These are phyloP conservation scores for Blastobotrys elegans DNA, from an alignment of 1,139 yeast genomes.

Conservation along the genomic window DNA sequence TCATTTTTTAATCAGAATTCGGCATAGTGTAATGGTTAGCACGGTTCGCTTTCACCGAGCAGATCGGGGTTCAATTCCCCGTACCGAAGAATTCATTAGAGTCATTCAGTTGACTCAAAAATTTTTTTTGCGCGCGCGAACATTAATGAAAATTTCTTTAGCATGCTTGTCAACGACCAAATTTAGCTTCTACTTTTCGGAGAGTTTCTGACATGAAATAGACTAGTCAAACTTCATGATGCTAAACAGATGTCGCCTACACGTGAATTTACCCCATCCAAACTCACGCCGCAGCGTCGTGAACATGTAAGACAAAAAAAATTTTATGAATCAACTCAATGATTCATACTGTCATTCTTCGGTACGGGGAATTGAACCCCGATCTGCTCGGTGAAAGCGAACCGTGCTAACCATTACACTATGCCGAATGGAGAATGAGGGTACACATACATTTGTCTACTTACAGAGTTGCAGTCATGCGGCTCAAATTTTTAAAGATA, in stretches of 20 bases:
- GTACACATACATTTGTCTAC: too few relatives aligned
- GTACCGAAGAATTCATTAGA: slow-evolving; percentile 13
- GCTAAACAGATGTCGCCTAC: too few relatives aligned
- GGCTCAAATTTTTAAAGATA: not conserved
- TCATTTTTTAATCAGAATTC: not conserved
- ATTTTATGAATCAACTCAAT: not conserved
- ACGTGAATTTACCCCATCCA: too few relatives aligned
- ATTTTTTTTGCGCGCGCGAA: too few relatives aligned
- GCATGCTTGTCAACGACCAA: too few relatives aligned
- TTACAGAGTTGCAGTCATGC: too few relatives aligned
- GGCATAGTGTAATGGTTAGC: slow-evolving; percentile 13
- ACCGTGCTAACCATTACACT: slow-evolving; percentile 82
- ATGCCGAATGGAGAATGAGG: slow-evolving; percentile 59
- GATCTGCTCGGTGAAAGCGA: slow-evolving; percentile 79
- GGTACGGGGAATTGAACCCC: slow-evolving; percentile 77
- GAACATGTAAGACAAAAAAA: not conserved
- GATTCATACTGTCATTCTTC: slow-evolving; percentile 18
- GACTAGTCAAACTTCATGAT: too few relatives aligned
- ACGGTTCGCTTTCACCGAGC: slow-evolving; percentile 16
- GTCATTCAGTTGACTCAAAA: too few relatives aligned
- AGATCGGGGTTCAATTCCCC: slow-evolving; percentile 16
- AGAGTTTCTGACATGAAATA: too few relatives aligned
- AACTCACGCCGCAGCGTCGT: too few relatives aligned
- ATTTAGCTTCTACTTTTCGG: too few relatives aligned
- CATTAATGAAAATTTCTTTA: too few relatives aligned